Percentiles rank a stretch among this genome's conserved stretches.
Conservation (phyloP, 2,329 filamentous ascomycete species). For the Penicillium sp. region DNA sequence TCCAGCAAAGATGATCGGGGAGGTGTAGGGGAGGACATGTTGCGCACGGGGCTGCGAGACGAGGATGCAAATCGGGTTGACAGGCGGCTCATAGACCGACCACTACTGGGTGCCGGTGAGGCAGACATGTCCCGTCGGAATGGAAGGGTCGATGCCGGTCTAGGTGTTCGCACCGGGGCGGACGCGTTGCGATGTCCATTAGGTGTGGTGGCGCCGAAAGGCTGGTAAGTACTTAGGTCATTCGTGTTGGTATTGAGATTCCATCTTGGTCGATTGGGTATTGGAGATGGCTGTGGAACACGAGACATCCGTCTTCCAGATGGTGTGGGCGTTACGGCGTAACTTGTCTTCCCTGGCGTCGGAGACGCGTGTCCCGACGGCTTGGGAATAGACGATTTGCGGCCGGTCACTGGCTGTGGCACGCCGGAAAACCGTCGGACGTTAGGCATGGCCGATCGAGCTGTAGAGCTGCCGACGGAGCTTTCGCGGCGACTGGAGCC, state of each 20-base stretch:
- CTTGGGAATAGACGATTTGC: constrained; percentile 41
- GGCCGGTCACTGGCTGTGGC: constrained; percentile 37
- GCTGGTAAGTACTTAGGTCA: constrained; percentile 66
- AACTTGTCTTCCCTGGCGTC: constrained; percentile 37
- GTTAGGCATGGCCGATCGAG: constrained; percentile 42
- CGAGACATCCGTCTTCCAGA: constrained; percentile 40
- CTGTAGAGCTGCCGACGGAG: constrained; percentile 42
- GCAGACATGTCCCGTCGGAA: constrained; percentile 44
- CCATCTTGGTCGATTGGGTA: constrained; percentile 68
- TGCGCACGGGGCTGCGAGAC: constrained; percentile 32
- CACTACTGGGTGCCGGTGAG: constrained; percentile 37
- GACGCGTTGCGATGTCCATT: constrained; percentile 25
- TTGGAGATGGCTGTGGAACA: constrained; percentile 46
- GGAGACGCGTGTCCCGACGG: constrained; percentile 33
- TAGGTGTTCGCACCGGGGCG: constrained; percentile 28
- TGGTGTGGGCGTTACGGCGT: constrained; percentile 54
- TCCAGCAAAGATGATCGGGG: constrained; percentile 33
- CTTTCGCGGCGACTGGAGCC: constrained; percentile 50
- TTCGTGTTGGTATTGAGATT: constrained; percentile 65
- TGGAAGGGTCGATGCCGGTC: constrained; percentile 44
- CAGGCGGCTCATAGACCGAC: constrained; percentile 35
- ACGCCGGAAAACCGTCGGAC: constrained; percentile 50
- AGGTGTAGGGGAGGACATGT: constrained; percentile 29
- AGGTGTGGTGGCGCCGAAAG: constrained; percentile 61
- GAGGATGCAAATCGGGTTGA: constrained; percentile 31